Conservation (phyloP, 768 basidiomycete species). For the Saitozyma podzolica region DNA sequence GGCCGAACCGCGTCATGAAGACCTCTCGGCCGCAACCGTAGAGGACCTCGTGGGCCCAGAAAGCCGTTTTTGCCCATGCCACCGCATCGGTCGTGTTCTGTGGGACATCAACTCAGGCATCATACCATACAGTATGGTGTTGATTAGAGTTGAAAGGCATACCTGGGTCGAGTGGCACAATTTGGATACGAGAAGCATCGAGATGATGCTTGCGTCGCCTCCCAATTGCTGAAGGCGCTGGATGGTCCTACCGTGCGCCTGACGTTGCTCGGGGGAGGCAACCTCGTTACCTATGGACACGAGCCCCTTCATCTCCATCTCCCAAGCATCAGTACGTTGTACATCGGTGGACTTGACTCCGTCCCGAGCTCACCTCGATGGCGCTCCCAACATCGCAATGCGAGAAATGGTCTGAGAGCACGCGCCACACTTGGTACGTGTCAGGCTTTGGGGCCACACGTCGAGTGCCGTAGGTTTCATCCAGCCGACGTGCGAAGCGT, state of each 20-base stretch:
- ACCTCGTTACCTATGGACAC: slow-evolving; percentile 2
- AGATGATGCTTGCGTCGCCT: slow-evolving; percentile 1
- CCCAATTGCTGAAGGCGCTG: background rate
- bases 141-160: background rate
- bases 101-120: background rate
- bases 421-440: background rate
- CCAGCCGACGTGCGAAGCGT: background rate
- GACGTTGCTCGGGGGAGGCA: background rate
- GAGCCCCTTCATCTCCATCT: background rate
- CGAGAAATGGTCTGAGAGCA: background rate
- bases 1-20: background rate
- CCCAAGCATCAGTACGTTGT: background rate
- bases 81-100: slow-evolving; percentile 6
- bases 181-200: background rate
- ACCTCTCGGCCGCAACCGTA: slow-evolving; percentile 3
- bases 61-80: slow-evolving; percentile 9
- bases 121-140: background rate
- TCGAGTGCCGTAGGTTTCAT: background rate
- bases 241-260: slow-evolving; percentile 5
- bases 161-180: background rate
- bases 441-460: background rate
- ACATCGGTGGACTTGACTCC: background rate
- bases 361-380: background rate
- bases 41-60: slow-evolving; percentile 9
- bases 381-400: background rate